Evolutionary conservation across 2,329 filamentous ascomycete genomes (phyloP), one percentile per base, ranked within the genome.

Genomic region (Cryphonectria nitschkei): DNA sequence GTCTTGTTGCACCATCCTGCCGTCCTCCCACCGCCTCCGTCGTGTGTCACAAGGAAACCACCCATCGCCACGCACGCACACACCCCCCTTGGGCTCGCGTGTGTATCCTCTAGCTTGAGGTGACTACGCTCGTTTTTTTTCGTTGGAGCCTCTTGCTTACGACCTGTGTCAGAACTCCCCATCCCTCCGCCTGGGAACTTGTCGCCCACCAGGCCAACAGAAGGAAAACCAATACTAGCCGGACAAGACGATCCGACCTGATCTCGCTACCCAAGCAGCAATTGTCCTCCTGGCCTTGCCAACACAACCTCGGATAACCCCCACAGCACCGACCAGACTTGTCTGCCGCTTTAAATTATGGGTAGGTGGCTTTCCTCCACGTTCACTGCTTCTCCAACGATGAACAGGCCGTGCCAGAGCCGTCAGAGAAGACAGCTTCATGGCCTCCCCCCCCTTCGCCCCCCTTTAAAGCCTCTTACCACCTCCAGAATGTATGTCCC

Each of bases 261-360:
- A 14, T 37, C 64, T 11, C 34, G 13, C 32, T 29, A 29, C 64
- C 9, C 64, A 32, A n/a, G 54, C 29, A 58, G 29, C 13, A 58
- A 8, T 58, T 8, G 54, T 32, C 32, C 62, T 16, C 29, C 62
- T n/a, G 19, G 41, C 50, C 41, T 7, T 22, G 14, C 26, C 56
- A 29, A n/a, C 58, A 52, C 43, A 37, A 52, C 22, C 26, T 50
- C 58, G 56, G 34, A 32, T 22, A 19, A 54, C 43, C 34, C n/a
- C 41, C 22, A 43, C 37, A 64, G 11, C 61, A 16, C 54, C 19
- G 39, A 41, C 37, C n/a, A 43, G 50, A 19, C 37, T n/a, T 68
- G 43, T 56, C 69, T 41, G 69, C 68, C 54, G n/a, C 29, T 60
- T 64, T 32, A 65, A 32, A 72, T 60, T 61, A 72, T 72, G 70